These are phyloP conservation scores for Metschnikowia matae DNA, from an alignment of 805 yeast species.

Conservation along the genomic window DNA sequence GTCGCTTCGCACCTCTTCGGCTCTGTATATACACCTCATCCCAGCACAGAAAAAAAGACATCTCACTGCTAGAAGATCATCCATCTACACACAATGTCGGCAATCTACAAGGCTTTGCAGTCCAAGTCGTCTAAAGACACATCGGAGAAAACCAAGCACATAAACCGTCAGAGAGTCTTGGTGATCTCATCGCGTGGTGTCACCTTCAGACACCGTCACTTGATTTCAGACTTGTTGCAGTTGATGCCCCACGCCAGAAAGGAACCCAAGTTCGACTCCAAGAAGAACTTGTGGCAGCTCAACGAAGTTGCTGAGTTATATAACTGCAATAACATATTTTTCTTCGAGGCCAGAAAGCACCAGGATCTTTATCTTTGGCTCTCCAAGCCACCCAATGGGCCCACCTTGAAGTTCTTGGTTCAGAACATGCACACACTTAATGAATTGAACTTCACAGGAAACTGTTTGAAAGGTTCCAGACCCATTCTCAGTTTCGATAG, in stretches of 20 bases:
- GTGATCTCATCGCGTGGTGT: conserved; percentile 93
- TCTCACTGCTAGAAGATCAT: conserved; percentile 1
- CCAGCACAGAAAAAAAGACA: not conserved
- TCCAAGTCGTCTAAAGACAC: conserved; percentile 44
- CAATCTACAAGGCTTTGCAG: conserved; percentile 45
- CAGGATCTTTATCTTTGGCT: conserved; percentile 93
- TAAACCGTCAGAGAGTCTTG: conserved; percentile 84
- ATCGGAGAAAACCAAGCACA: conserved; percentile 49
- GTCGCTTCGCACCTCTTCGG: conserved; percentile 3
- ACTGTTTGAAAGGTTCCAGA: conserved; percentile 91
- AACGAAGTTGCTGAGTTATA: conserved; percentile 95
- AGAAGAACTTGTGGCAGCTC: conserved; percentile 79
- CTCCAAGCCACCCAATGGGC: conserved; percentile 96
- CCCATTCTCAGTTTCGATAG: conserved; percentile 88
- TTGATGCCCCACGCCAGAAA: conserved; percentile 92
- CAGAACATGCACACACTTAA: conserved; percentile 95
- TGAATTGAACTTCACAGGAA: conserved; percentile 94
- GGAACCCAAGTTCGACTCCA: conserved; percentile 93
- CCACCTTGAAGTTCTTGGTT: conserved; percentile 87
- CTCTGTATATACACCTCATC: conserved; percentile 6
- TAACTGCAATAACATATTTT: conserved; percentile 92
- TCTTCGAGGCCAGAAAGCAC: conserved; percentile 95
- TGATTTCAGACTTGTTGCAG: conserved; percentile 72
- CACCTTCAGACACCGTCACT: conserved; percentile 91
- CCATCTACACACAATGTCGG: conserved; percentile 31